phyloP scores from a whole-genome alignment of 2,329 filamentous ascomycete genomes.

The Atkinsonella hypoxylon region DNA sequence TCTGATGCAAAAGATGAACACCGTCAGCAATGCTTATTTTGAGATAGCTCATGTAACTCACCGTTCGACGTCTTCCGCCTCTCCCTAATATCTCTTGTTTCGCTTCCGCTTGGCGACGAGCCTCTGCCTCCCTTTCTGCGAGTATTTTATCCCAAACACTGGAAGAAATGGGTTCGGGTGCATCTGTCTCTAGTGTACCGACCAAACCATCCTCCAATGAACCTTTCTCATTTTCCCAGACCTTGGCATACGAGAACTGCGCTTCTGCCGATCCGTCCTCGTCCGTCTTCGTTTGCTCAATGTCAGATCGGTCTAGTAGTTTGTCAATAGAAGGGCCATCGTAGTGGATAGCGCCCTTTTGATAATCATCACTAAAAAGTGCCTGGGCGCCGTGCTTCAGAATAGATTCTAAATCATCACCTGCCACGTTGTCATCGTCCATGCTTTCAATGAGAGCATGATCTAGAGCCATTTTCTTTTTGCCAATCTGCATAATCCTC shows the following conservation, averaged over 20 bases:
- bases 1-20: slow-evolving; percentile 10
- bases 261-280: slow-evolving; percentile 57
- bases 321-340: slow-evolving; percentile 75
- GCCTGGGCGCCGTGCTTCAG: slow-evolving; percentile 78
- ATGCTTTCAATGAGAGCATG: slow-evolving; percentile 90
- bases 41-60: slow-evolving; percentile 12
- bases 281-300: slow-evolving; percentile 57
- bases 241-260: slow-evolving; percentile 78
- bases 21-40: background rate
- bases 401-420: slow-evolving; percentile 75
- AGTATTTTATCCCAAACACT: slow-evolving; percentile 87
- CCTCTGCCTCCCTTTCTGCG: slow-evolving; percentile 66
- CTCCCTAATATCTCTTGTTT: slow-evolving; percentile 70
- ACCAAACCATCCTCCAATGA: slow-evolving; percentile 52
- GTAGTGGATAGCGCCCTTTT: slow-evolving; percentile 65
- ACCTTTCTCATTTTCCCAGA: slow-evolving; percentile 79
- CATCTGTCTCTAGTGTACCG: slow-evolving; percentile 34
- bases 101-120: slow-evolving; percentile 55
- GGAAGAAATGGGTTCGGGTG: slow-evolving; percentile 44
- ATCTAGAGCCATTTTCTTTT: slow-evolving; percentile 91
- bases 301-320: slow-evolving; percentile 74
- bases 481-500: slow-evolving; percentile 89
- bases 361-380: slow-evolving; percentile 65
- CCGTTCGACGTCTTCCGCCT: slow-evolving; percentile 58
- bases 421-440: slow-evolving; percentile 68